Evolutionary conservation across 2,329 filamentous ascomycete species (phyloP), one percentile per base, ranked within the genome.

Genomic region (Epichloe scottii): DNA sequence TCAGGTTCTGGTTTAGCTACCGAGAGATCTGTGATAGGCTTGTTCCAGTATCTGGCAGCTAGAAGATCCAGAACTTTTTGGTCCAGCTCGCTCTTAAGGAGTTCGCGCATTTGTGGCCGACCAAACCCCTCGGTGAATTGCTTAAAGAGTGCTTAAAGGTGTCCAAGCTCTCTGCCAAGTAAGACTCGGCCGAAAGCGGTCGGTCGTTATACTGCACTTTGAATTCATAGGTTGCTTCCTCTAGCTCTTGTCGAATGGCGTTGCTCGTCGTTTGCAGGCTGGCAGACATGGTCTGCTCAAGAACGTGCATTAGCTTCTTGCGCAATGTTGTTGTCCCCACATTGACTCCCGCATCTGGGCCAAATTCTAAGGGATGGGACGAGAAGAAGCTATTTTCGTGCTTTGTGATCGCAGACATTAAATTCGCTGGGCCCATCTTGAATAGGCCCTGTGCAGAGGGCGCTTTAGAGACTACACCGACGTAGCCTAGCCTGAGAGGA

Each of bases 201-300:
- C 93, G 83, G 65, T 98, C 93, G 62, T 98, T 98, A 71, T 98
- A 98, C 66, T 98, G 94, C 5, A 98, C 93, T 66, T 98, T 98
- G 76, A 95, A 98, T 68, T 98, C 91, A 63, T 98, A 98, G 0
- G 88, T 91, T 3, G 93, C 90, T 68, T 98, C 93, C 62, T 96
- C 91, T 0, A 98, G 79, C 66, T 98, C 93, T 64, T 95, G 89
- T 55, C 85, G 85, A 57, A 98, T 96, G 10, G 89, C 89, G 63
- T 96, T 89, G 59, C 87, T 87, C 3, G 93, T 98, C 51, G 82
- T 82, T 59, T 93, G 87, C 50, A 98, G 75, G 61, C 88, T 95
- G 35, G 87, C 82, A 30, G 91, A 91, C 94, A 98, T 98, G 4
- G 89, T 96, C 62, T 95, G 87, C 66, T 98, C 93, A 38, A 98